Evolutionary conservation across 257 asterid genomes (phyloP).

Genomic region (Solanum bulbocastanum): DNA sequence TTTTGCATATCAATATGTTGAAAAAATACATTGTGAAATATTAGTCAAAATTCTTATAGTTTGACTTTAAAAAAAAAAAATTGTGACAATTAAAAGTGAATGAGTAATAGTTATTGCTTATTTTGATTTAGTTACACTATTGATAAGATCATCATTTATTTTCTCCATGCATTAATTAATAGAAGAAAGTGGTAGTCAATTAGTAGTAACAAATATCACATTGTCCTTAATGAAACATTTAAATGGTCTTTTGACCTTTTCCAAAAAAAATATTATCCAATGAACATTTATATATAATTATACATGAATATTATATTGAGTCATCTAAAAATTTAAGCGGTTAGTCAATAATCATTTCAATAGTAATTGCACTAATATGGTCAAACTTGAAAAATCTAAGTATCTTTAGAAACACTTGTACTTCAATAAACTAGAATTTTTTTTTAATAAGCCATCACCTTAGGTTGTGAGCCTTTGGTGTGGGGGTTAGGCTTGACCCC

Average conservation of each 20-base stretch:
- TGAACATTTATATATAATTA: no score
- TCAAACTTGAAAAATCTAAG: neutral
- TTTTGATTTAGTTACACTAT: neutral
- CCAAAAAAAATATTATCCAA: neutral
- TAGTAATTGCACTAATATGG: neutral
- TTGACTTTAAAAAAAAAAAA: neutral
- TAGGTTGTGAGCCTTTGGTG: no score
- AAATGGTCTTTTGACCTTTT: neutral
- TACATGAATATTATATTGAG: neutral
- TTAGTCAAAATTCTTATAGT: no score
- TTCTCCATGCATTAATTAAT: neutral
- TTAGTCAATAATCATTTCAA: neutral
- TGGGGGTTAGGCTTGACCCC: no score
- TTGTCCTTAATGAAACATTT: neutral
- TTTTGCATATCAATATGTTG: no score
- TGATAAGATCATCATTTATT: neutral
- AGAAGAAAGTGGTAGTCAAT: neutral
- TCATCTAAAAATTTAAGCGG: no score
- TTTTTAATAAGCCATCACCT: no score
- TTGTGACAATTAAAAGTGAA: neutral
- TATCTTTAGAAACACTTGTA: neutral
- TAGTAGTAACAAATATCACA: no score
- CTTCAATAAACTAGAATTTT: neutral
- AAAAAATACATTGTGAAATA: rapidly evolving
- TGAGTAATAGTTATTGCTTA: neutral